Conservation (phyloP, 2,329 filamentous ascomycete genomes). For the Mycocentrospora acerina region DNA sequence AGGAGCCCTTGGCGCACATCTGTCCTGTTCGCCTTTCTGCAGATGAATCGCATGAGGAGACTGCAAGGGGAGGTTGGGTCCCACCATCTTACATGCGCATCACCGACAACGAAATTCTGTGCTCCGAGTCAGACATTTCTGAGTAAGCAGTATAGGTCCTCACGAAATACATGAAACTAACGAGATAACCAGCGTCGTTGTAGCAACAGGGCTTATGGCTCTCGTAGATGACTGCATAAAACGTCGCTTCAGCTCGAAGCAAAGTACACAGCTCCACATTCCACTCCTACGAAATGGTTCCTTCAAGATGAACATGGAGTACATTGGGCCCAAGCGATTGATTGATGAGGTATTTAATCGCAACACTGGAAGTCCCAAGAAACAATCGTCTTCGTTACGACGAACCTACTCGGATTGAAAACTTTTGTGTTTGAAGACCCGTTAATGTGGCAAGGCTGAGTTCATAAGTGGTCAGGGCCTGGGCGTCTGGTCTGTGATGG, state of each 20-base stretch:
- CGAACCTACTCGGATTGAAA: conserved; percentile 6
- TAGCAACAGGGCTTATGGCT: conserved; percentile 84
- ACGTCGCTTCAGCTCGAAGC: conserved; percentile 66
- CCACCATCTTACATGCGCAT: conserved; percentile 91
- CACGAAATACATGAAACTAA: conserved; percentile 14
- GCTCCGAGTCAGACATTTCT: conserved; percentile 74
- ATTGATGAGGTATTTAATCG: conserved; percentile 66
- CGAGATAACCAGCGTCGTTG: conserved; percentile 66
- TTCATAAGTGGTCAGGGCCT: no score
- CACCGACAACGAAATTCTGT: conserved; percentile 69
- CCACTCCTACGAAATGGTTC: conserved; percentile 53
- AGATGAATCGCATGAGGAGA: conserved; percentile 70
- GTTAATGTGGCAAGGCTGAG: no score
- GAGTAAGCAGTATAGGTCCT: conserved; percentile 64
- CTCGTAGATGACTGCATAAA: conserved; percentile 92
- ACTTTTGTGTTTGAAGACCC: no score
- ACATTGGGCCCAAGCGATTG: conserved; percentile 62
- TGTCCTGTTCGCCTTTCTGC: conserved; percentile 75
- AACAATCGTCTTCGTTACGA: conserved; percentile 29
- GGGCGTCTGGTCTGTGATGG: no score
- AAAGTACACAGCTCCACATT: conserved; percentile 53
- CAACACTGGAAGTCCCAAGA: conserved; percentile 23
- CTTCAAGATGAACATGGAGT: conserved; percentile 61
- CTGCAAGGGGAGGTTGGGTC: conserved; percentile 81
- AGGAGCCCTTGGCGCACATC: conserved; percentile 74